Percentiles rank a stretch among this genome's conserved stretches.
These are phyloP conservation scores for Sordaria brevicollis DNA, from an alignment of 495 filamentous ascomycete species.

Conservation along the genomic window DNA sequence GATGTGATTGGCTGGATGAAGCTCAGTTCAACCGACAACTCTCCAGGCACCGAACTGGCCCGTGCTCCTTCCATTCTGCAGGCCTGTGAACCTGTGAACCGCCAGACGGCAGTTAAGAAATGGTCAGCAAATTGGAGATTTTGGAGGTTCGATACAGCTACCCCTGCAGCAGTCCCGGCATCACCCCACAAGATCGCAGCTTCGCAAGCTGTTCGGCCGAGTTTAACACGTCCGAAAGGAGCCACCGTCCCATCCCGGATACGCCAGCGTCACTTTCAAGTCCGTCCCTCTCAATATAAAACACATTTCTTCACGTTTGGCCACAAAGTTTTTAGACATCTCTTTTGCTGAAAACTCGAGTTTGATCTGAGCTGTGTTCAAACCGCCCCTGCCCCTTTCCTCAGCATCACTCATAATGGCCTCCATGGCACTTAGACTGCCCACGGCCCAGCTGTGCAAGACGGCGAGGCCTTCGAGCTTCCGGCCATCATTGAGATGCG, in stretches of 20 bases:
- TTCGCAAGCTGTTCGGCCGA: neutral
- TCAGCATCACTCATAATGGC: neutral
- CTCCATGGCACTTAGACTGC: conserved; percentile 39
- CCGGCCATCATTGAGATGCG: conserved; percentile 16
- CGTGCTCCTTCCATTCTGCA: neutral
- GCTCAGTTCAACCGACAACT: neutral
- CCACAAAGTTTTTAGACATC: neutral
- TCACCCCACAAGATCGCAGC: neutral
- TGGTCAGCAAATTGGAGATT: neutral
- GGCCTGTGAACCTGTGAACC: neutral
- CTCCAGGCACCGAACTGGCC: neutral
- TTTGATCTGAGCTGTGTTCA: neutral
- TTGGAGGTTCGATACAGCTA: neutral
- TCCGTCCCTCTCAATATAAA: neutral
- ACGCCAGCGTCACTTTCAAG: neutral
- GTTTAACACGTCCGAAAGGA: neutral
- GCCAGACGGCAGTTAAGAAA: neutral
- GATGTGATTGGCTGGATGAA: conserved; percentile 4
- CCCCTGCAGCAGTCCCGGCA: neutral
- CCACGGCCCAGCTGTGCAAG: conserved; percentile 33
- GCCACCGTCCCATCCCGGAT: neutral
- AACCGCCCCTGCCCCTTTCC: neutral
- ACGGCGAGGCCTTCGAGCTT: conserved; percentile 19
- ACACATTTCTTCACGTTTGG: neutral
- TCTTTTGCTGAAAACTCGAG: neutral